Base-by-base conservation (phyloP, 1,284 basidiomycete genomes). In the Trametes sp. region DNA sequence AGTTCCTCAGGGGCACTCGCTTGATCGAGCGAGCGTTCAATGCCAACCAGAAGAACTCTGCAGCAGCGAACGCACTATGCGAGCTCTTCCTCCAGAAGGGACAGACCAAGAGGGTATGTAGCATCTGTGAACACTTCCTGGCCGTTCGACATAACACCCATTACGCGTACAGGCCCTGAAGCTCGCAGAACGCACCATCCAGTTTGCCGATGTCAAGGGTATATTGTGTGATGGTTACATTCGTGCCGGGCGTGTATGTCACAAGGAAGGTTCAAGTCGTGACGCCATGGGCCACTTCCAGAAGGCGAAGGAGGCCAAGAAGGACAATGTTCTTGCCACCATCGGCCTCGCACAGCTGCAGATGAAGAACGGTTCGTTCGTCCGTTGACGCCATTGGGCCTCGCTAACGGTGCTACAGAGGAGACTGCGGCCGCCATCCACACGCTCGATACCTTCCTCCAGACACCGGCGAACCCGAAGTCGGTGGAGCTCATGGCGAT, bases 101-200 rank as follows among this genome's bases (percentile, higher is more conserved):
- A 3, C 84, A 87, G 62, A 77, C 84, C 49, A 80, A 82, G 64
- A 80, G 82, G 62, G 89, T 85, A 69, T 59, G 70, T 62, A 28
- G 11, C 31, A 7, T 23, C 10, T 2, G 44, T 44, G 16, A 28
- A 28, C n/a, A n/a, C n/a, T n/a, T n/a, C n/a, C 0, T n/a, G 31
- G 14, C 14, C 41, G 2, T 13, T 9, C 29, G 19, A 16, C 14
- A 10, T 16, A 16, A 31, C 31, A 26, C 21, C 33, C 6, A 2
- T 9, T 67, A 52, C 45, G 36, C 59, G 54, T 13, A 19, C 56
- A 95, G 87, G 93, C 94, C 0, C 77, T 95, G 57, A 98, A 98
- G 79, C 81, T 98, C 19, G 95, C 95, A 4, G 96, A 98, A 73
- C 86, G 95, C 54, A 93, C 95, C 0, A 88, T 98, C 38, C 95